Evolutionary conservation across 2,329 filamentous ascomycete species (phyloP).

Genomic region (Ceratocystis harringtonii): DNA sequence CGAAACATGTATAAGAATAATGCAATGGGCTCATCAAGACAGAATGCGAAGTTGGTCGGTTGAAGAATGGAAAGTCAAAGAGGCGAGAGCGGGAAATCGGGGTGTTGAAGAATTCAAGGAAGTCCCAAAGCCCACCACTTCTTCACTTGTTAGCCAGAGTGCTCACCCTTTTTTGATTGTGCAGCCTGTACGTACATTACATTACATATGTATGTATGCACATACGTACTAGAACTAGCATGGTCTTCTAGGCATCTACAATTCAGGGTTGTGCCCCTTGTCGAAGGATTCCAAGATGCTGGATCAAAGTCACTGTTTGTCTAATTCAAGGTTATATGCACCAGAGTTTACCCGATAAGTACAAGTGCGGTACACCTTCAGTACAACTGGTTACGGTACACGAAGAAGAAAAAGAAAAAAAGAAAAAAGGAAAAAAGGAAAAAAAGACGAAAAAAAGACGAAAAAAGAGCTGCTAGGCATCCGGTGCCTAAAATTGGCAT

Average conservation of each 20-base stretch:
- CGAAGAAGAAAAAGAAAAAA: too few relatives aligned
- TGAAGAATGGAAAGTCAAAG: too few relatives aligned
- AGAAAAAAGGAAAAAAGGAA: too few relatives aligned
- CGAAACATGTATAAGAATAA: background rate
- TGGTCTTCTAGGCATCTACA: background rate
- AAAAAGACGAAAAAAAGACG: too few relatives aligned
- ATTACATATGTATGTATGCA: background rate
- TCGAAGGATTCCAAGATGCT: background rate
- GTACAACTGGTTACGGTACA: background rate
- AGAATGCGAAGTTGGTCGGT: too few relatives aligned
- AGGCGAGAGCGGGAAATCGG: too few relatives aligned
- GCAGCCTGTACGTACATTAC: too few relatives aligned
- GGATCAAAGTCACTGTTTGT: background rate
- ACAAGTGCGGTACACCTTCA: background rate
- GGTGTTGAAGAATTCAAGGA: too few relatives aligned
- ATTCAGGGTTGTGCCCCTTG: background rate
- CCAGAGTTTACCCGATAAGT: background rate
- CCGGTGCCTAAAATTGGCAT: too few relatives aligned
- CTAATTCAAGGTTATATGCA: background rate
- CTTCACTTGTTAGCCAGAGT: background rate
- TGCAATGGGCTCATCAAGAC: background rate
- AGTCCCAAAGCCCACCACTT: background rate
- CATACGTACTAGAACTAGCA: background rate
- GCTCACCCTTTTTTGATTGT: background rate
- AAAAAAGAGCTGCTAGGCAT: too few relatives aligned